Evolutionary conservation across 1,284 basidiomycete genomes (phyloP).

Genomic region (Cryptococcus hybrid): DNA sequence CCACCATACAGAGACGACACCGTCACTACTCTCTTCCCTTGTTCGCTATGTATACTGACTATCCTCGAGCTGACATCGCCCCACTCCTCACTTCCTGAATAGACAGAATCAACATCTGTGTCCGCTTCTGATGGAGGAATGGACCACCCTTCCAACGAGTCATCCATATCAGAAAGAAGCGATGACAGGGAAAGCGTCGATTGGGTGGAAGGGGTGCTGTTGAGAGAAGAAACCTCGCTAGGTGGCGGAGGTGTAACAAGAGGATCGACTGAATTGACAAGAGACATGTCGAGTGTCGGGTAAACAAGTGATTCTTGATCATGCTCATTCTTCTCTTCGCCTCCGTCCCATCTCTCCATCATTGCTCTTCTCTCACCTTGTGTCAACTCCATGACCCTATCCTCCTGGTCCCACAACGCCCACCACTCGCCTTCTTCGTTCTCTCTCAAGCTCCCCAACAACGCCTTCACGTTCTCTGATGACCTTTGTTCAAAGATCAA

Average conservation of each 20-base stretch:
- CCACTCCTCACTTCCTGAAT: constrained; percentile 6
- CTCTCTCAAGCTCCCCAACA: constrained; percentile 27
- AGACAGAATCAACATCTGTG: constrained; percentile 30
- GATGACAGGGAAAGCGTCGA: constrained; percentile 4
- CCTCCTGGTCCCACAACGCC: constrained; percentile 17
- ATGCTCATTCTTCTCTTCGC: background rate
- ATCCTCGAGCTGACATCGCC: background rate
- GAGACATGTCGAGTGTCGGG: constrained; percentile 30
- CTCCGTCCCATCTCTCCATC: constrained; percentile 17
- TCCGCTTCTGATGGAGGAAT: constrained; percentile 26
- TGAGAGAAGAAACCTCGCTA: constrained; percentile 5
- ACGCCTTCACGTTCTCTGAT: constrained; percentile 20
- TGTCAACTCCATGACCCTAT: constrained; percentile 10
- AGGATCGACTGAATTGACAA: background rate
- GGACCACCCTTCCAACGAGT: constrained; percentile 16
- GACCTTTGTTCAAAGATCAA: constrained; percentile 33
- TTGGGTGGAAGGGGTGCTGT: background rate
- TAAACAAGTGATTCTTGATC: constrained; percentile 21
- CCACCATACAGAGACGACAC: constrained; percentile 15
- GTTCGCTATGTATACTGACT: background rate
- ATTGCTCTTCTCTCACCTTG: constrained; percentile 19
- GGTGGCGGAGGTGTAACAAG: constrained; percentile 2
- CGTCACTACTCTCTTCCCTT: background rate
- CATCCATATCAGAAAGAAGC: constrained; percentile 6
- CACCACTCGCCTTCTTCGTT: constrained; percentile 29